phyloP scores from a whole-genome alignment of 768 basidiomycete species.

The Phlebiopsis flavidoalba region DNA sequence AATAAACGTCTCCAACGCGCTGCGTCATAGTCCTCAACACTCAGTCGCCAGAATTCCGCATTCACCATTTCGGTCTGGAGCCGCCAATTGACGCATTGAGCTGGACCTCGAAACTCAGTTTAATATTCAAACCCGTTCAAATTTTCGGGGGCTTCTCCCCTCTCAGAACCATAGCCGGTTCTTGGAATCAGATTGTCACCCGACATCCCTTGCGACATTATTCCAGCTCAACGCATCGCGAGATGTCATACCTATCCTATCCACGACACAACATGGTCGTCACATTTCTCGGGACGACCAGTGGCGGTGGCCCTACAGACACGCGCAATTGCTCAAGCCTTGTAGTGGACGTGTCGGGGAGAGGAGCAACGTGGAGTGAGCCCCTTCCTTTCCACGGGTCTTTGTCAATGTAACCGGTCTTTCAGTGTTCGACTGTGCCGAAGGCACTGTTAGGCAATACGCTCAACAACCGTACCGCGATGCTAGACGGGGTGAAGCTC shows the following conservation, averaged over 20 bases:
- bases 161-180: no score
- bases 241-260: neutral
- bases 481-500: slow-evolving; percentile 29
- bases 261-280: slow-evolving; percentile 39
- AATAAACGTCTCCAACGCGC: neutral
- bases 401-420: neutral
- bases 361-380: slow-evolving; percentile 67
- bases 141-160: no score
- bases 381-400: neutral
- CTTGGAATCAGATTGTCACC: no score
- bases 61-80: neutral
- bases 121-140: no score
- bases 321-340: slow-evolving; percentile 76
- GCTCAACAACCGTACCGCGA: slow-evolving; percentile 40
- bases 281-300: slow-evolving; percentile 73
- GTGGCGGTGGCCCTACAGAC: slow-evolving; percentile 69
- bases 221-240: neutral
- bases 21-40: neutral
- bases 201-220: no score
- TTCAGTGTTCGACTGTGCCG: slow-evolving; percentile 79
- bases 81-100: no score
- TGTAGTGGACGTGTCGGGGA: slow-evolving; percentile 49
- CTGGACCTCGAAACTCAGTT: no score
- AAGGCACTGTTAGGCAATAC: slow-evolving; percentile 74
- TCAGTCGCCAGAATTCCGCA: neutral